These are phyloP conservation scores for Podaxis pistillaris DNA, from an alignment of 768 basidiomycete species.

Conservation along the genomic window DNA sequence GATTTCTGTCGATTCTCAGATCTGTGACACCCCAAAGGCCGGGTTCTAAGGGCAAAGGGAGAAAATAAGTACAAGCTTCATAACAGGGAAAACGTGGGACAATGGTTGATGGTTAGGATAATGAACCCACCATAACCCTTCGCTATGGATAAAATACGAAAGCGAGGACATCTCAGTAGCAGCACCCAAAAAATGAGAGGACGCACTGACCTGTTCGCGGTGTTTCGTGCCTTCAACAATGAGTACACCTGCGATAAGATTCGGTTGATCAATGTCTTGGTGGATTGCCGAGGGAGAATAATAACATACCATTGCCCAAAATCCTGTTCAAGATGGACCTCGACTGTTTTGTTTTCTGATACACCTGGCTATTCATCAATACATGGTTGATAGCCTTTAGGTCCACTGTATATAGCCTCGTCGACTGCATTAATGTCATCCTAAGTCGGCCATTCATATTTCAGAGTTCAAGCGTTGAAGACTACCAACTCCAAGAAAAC, in stretches of 20 bases:
- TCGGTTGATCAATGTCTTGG: no score
- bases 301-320: constrained; percentile 38
- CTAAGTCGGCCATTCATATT: not conserved
- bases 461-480: not conserved
- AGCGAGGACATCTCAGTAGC: not conserved
- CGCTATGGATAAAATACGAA: constrained; percentile 25
- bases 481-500: constrained; percentile 40
- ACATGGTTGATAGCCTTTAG: constrained; percentile 63
- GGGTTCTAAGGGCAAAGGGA: constrained; percentile 44
- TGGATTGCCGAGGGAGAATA: not conserved
- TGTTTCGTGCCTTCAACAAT: constrained; percentile 48
- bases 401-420: constrained; percentile 56
- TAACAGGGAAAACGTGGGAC: not conserved
- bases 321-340: constrained; percentile 38
- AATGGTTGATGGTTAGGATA: not conserved
- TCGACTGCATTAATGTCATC: constrained; percentile 21
- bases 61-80: not conserved
- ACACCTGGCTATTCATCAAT: constrained; percentile 51
- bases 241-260: constrained; percentile 39
- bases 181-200: not conserved
- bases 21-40: constrained; percentile 60
- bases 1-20: constrained; percentile 54
- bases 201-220: constrained; percentile 38
- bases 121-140: constrained; percentile 39
- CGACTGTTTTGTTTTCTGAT: constrained; percentile 50